These are phyloP conservation scores for Amanita brunnescens DNA, from an alignment of 768 basidiomycete species.

Conservation along the genomic window DNA sequence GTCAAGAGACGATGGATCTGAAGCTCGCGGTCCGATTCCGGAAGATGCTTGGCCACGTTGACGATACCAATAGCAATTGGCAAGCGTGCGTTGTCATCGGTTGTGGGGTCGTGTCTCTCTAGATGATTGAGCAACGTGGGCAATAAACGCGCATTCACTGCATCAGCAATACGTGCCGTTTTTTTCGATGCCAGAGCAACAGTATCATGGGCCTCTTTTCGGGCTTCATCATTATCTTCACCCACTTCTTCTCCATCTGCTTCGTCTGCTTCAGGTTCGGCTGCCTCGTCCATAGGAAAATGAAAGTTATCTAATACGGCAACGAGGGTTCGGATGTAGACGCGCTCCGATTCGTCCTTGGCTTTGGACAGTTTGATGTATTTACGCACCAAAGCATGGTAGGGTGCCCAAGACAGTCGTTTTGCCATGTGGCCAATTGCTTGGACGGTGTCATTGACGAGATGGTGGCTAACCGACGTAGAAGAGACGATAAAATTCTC, in stretches of 20 bases:
- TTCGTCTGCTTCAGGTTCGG: constrained; percentile 22
- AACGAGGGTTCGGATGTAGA: constrained; percentile 80
- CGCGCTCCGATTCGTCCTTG: constrained; percentile 66
- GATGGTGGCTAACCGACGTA: constrained; percentile 65
- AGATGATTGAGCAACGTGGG: constrained; percentile 75
- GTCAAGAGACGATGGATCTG: constrained; percentile 77
- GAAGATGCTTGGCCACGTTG: constrained; percentile 75
- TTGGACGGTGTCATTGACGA: constrained; percentile 83
- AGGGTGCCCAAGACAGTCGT: constrained; percentile 76
- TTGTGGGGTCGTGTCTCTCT: constrained; percentile 69
- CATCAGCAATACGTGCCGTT: constrained; percentile 52
- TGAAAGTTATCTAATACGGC: constrained; percentile 85
- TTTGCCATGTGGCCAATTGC: constrained; percentile 73
- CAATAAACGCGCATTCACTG: constrained; percentile 66
- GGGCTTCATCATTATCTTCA: constrained; percentile 23
- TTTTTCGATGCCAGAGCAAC: constrained; percentile 10
- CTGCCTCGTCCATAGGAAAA: constrained; percentile 68
- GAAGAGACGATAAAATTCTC: constrained; percentile 67
- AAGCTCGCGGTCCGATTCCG: constrained; percentile 46
- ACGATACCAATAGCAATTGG: constrained; percentile 84
- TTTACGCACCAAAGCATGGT: constrained; percentile 70
- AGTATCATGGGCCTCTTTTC: constrained; percentile 13
- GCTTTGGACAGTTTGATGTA: constrained; percentile 63
- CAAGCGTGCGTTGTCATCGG: constrained; percentile 79
- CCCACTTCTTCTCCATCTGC: constrained; percentile 20